Conservation (phyloP, 2,329 filamentous ascomycete genomes). For the Nectriaceae sp. region DNA sequence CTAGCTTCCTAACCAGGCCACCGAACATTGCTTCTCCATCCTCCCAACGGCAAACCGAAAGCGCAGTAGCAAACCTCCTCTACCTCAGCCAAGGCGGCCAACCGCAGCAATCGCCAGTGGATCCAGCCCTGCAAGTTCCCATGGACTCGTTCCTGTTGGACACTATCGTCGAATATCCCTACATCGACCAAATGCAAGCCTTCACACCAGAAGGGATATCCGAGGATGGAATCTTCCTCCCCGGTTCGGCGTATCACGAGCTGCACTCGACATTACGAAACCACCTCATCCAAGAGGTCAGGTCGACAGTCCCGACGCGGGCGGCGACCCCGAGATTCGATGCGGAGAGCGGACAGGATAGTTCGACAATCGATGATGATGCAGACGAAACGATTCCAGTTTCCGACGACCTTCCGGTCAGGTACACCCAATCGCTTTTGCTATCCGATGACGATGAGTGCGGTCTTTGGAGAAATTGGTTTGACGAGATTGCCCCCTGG, state of each 20-base stretch:
- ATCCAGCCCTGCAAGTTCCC: constrained; percentile 21
- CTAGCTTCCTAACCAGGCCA: too few relatives aligned
- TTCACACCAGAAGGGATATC: constrained; percentile 35
- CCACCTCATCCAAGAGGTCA: constrained; percentile 46
- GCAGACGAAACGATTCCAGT: constrained; percentile 11
- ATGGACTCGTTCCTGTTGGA: constrained; percentile 19
- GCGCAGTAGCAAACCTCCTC: constrained; percentile 37
- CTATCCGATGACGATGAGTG: constrained; percentile 35
- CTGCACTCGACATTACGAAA: constrained; percentile 47
- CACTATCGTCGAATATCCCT: constrained; percentile 24
- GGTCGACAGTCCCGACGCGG: constrained; percentile 39
- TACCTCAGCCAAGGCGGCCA: constrained; percentile 37
- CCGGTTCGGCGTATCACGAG: constrained; percentile 48
- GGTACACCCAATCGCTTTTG: constrained; percentile 6
- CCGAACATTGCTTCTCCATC: constrained; percentile 19
- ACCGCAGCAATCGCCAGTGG: constrained; percentile 10
- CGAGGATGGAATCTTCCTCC: constrained; percentile 47
- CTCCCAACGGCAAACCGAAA: constrained; percentile 34
- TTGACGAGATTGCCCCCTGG: constrained; percentile 45
- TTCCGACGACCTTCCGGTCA: constrained; percentile 18
- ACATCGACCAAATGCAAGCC: constrained; percentile 29
- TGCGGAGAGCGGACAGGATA: constrained; percentile 8
- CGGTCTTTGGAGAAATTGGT: constrained; percentile 42
- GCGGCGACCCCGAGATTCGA: constrained; percentile 23
- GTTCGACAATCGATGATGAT: constrained; percentile 10